Evolutionary conservation across 768 basidiomycete genomes (phyloP).

Genomic region (Erythrobasidium yunnanense): DNA sequence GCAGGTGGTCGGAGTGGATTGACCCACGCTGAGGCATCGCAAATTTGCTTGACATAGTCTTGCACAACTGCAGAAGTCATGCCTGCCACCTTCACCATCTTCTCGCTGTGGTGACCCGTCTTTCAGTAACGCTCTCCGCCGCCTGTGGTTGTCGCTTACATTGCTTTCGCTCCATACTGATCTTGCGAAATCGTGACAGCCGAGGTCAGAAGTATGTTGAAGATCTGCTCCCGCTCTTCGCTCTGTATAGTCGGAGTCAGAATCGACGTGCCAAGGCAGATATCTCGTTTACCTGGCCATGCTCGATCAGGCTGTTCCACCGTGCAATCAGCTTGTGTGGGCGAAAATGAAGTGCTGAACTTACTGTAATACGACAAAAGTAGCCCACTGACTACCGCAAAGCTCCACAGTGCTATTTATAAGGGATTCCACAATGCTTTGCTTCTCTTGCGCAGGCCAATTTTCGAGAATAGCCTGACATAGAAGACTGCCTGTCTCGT

Average conservation of each 20-base stretch:
- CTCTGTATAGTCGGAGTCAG: neutral
- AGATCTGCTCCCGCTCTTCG: slow-evolving; percentile 8
- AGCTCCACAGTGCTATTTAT: neutral
- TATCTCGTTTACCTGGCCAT: neutral
- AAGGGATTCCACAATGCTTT: slow-evolving; percentile 8
- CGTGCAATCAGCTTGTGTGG: too few species aligned
- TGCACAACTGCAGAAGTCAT: neutral
- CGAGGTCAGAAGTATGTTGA: neutral
- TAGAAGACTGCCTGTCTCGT: slow-evolving; percentile 27
- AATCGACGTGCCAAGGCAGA: neutral
- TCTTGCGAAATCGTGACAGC: slow-evolving; percentile 4
- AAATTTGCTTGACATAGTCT: slow-evolving; percentile 11
- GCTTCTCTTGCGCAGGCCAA: slow-evolving; percentile 12
- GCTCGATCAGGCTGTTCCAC: slow-evolving; percentile 27
- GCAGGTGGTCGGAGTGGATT: neutral
- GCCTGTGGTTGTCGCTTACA: slow-evolving; percentile 7
- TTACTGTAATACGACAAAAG: slow-evolving; percentile 22
- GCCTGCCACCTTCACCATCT: slow-evolving; percentile 26
- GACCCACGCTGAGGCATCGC: slow-evolving; percentile 7
- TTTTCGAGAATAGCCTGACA: slow-evolving; percentile 25
- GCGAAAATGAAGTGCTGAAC: too few species aligned
- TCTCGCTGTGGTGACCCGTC: slow-evolving; percentile 26
- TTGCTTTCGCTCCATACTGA: slow-evolving; percentile 25
- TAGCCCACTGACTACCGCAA: slow-evolving; percentile 13
- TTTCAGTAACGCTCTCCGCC: too few species aligned